Evolutionary conservation across 352 stramenopile genomes (phyloP).

Genomic region (Pythium guiyangense): DNA sequence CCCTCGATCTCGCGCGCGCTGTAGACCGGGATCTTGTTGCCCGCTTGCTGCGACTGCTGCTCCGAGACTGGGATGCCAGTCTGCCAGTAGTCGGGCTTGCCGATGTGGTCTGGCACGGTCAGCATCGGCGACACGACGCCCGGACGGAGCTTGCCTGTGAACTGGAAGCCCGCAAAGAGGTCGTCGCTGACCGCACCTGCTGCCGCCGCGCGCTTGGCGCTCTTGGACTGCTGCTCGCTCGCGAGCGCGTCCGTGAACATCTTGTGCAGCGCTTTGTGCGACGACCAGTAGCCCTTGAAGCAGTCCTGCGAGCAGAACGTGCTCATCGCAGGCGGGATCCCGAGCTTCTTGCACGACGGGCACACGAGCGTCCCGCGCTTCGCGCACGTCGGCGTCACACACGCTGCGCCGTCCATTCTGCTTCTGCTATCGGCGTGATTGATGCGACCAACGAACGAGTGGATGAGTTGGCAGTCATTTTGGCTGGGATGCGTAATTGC

Average conservation of each 20-base stretch:
- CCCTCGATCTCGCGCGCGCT: conserved; percentile 91
- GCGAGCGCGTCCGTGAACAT: conserved; percentile 87
- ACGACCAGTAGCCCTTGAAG: conserved; percentile 95
- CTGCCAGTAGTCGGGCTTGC: conserved; percentile 88
- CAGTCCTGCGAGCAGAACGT: conserved; percentile 94
- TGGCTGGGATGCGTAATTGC: neutral
- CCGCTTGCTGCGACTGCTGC: conserved; percentile 54
- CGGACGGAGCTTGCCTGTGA: conserved; percentile 84
- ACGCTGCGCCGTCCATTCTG: conserved; percentile 26
- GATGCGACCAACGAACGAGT: neutral
- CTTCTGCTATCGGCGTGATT: neutral
- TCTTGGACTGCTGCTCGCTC: conserved; percentile 25
- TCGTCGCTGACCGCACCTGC: neutral
- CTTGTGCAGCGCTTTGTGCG: conserved; percentile 96
- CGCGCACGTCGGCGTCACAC: conserved; percentile 67
- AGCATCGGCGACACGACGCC: conserved; percentile 70
- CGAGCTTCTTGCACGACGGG: conserved; percentile 90
- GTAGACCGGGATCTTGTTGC: conserved; percentile 91
- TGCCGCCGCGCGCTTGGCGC: conserved; percentile 23
- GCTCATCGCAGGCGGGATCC: conserved; percentile 78
- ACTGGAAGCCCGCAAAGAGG: conserved; percentile 70
- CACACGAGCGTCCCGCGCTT: conserved; percentile 87
- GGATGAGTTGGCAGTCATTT: no score
- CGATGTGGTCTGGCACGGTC: conserved; percentile 75
- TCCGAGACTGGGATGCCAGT: conserved; percentile 73